A percentile compares a stretch with the other conserved stretches of the same genome.
phyloP scores from a whole-genome alignment of 192 early-diverging fungal species.

The Backusella tuberculispora region DNA sequence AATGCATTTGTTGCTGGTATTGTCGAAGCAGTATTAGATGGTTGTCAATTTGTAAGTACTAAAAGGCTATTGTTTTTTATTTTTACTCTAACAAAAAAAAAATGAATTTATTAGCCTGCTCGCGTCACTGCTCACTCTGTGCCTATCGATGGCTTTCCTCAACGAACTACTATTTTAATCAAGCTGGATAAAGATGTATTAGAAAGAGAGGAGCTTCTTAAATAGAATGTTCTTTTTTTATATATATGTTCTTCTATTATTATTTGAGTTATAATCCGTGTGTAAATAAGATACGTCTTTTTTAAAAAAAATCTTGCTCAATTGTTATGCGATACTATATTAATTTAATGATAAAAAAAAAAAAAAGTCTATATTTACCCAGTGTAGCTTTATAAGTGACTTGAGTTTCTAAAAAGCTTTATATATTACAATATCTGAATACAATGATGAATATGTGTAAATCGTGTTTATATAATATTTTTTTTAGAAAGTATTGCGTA shows the following conservation, averaged over 20 bases:
- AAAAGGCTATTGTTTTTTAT: neutral
- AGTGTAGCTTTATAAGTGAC: neutral
- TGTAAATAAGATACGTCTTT: slow-evolving; percentile 6
- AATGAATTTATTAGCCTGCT: slow-evolving; percentile 57
- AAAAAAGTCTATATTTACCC: neutral
- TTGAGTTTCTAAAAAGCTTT: neutral
- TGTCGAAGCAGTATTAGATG: slow-evolving; percentile 92
- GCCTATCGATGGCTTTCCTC: slow-evolving; percentile 83
- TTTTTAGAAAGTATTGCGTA: too few relatives aligned
- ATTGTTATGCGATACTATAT: neutral
- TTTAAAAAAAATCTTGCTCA: neutral
- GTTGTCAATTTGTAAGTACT: slow-evolving; percentile 83
- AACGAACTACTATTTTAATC: slow-evolving; percentile 93
- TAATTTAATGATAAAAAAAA: too few relatives aligned
- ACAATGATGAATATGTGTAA: too few relatives aligned
- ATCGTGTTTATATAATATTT: too few relatives aligned
- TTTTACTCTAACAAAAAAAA: neutral
- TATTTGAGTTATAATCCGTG: neutral
- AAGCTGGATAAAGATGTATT: slow-evolving; percentile 89
- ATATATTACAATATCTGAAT: neutral
- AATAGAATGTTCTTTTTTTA: slow-evolving; percentile 32
- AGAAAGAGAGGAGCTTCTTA: slow-evolving; percentile 74
- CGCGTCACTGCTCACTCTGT: slow-evolving; percentile 94
- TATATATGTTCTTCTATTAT: neutral
- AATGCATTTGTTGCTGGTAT: slow-evolving; percentile 96